A percentile compares a stretch with the other conserved stretches of the same genome.
Conservation (phyloP, 495 filamentous ascomycete genomes). For the Aspergillus baeticus region DNA sequence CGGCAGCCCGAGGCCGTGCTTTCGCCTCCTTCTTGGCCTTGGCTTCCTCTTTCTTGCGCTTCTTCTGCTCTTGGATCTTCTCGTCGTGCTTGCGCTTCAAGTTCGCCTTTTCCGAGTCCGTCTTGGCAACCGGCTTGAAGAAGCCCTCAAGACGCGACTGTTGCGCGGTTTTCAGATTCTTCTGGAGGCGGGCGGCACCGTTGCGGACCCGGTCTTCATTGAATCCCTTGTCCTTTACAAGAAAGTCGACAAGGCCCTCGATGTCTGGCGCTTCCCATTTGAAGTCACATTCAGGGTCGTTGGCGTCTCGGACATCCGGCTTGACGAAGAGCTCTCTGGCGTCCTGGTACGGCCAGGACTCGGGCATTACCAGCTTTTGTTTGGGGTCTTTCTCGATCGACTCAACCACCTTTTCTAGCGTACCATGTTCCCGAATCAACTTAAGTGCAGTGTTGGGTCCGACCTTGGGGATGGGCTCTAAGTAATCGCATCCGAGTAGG, state of each 20-base stretch:
- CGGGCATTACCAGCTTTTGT: conserved; percentile 77
- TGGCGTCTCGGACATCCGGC: conserved; percentile 83
- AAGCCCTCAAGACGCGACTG: conserved; percentile 95
- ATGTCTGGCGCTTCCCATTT: conserved; percentile 95
- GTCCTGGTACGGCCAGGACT: conserved; percentile 91
- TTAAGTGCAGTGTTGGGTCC: conserved; percentile 89
- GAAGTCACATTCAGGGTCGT: conserved; percentile 87
- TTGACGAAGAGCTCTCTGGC: conserved; percentile 87
- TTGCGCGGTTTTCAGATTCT: conserved; percentile 84
- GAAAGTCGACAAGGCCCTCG: conserved; percentile 82
- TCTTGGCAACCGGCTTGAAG: conserved; percentile 92
- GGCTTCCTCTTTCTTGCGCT: conserved; percentile 86
- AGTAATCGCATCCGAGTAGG: conserved; percentile 95
- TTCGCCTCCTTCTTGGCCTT: conserved; percentile 87
- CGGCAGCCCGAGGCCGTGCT: conserved; percentile 75
- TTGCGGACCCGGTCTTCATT: conserved; percentile 86
- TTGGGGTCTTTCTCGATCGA: conserved; percentile 71
- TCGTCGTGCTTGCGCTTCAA: conserved; percentile 92
- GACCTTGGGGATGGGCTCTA: conserved; percentile 92
- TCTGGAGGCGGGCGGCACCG: conserved; percentile 72
- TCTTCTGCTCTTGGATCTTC: conserved; percentile 86
- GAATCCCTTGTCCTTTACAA: conserved; percentile 94
- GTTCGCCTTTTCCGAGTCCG: conserved; percentile 73
- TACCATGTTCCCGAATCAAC: conserved; percentile 85
- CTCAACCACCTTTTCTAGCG: conserved; percentile 82